These are phyloP conservation scores for Podila epicladia DNA, from an alignment of 192 early-diverging fungal species.

Conservation along the genomic window DNA sequence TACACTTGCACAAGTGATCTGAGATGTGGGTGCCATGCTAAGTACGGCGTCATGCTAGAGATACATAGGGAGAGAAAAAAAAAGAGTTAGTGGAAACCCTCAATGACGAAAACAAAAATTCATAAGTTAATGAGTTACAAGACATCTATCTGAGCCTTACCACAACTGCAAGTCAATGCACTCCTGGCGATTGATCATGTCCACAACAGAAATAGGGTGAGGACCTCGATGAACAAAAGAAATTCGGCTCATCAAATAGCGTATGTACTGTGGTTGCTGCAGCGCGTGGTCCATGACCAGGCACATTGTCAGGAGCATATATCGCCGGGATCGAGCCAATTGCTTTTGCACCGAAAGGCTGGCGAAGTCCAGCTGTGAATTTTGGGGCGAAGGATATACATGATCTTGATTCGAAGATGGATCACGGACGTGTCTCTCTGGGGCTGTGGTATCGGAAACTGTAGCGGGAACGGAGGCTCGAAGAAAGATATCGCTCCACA, in stretches of 20 bases:
- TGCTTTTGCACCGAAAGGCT: background rate
- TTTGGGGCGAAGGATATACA: too few species aligned
- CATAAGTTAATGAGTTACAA: background rate
- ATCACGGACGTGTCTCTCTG: too few species aligned
- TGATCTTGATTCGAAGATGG: too few species aligned
- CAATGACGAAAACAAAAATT: background rate
- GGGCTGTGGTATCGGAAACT: too few species aligned
- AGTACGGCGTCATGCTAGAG: slow-evolving; percentile 14
- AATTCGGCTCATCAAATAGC: slow-evolving; percentile 11
- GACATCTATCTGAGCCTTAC: slow-evolving; percentile 3
- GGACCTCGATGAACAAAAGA: background rate
- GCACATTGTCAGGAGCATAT: slow-evolving; percentile 9
- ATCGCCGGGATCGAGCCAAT: slow-evolving; percentile 8
- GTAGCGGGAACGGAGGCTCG: too few species aligned
- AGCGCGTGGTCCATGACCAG: slow-evolving; percentile 22
- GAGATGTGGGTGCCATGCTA: slow-evolving; percentile 36
- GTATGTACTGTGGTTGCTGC: slow-evolving; percentile 21
- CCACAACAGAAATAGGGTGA: slow-evolving; percentile 12
- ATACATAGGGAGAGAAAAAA: background rate
- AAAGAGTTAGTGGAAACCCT: background rate
- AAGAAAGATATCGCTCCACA: too few species aligned
- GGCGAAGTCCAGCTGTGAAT: too few species aligned
- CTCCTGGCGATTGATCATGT: slow-evolving; percentile 26
- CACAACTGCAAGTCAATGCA: slow-evolving; percentile 9
- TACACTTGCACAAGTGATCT: slow-evolving; percentile 12